Evolutionary conservation across 2,329 filamentous ascomycete genomes (phyloP), one percentile per base, ranked within the genome.

Genomic region (Zymoseptoria passerinii): DNA sequence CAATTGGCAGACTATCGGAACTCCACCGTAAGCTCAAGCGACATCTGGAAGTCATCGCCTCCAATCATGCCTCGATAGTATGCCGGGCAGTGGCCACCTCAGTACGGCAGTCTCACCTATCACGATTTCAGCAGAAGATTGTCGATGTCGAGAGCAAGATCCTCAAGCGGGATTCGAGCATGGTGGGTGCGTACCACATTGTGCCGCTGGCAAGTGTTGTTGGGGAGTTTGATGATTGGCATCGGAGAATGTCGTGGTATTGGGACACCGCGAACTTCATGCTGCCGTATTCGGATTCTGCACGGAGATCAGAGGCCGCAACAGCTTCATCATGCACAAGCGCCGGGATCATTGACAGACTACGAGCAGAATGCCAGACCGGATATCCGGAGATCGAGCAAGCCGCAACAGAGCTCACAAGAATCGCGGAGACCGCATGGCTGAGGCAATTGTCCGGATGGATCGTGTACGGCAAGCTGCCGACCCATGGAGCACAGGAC

Each of bases 161-260:
- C 27, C 76, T 97, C 54, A 82, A 80, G 51, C 83, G 85, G 67
- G 90, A 96, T 76, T 81, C 91, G 1, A 83, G 79, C 6, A 83
- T 89, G 59, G 92, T 97, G 1, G 92, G 92, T 49, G 92, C 89
- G 0, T 96, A 96, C 72, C 88, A 92, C 61, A 95, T 96, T 62
- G 92, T 97, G 20, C 92, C 94, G 2, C 75, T 99, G 66, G 95
- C 94, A 53, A 87, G 86, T 1, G 81, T 97, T 19, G 85, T 95
- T 28, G 83, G 82, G 4, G 88, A 94, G 68, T 96, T 97, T 68
- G 85, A 87, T n/a, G 87, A 83, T 50, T 97, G 92, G 92, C 88
- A 82, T 52, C 82, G 90, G 66, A 80, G 86, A 40, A 82, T 97
- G 78, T 86, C 92, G 67, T 97, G 92, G 90, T 80, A 96, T 19